Percentiles rank a stretch among this genome's conserved stretches.
Evolutionary conservation across 148 eudicot species (phyloP).

Genomic region (Diospyros kaki): DNA sequence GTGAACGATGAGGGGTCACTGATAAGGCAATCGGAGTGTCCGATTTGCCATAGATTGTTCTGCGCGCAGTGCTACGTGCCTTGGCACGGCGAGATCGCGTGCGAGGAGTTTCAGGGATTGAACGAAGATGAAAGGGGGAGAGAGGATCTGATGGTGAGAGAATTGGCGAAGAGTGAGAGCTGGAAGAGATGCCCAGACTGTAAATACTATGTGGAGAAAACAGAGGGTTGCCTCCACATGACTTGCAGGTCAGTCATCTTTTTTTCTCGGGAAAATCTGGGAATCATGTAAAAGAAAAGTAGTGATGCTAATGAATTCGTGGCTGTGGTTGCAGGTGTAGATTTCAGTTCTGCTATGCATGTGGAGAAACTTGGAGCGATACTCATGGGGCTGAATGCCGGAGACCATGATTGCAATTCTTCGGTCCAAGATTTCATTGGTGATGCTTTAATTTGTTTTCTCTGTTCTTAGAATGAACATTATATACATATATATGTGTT

Average conservation of each 20-base stretch:
- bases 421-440: too few species aligned
- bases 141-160: slow-evolving; percentile 45
- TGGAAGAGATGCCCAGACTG: slow-evolving; percentile 60
- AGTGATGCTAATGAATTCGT: background rate
- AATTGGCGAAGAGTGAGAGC: slow-evolving; percentile 44
- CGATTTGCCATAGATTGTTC: slow-evolving; percentile 40
- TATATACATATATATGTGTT: too few species aligned
- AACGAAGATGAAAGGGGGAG: slow-evolving; percentile 28
- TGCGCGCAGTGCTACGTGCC: slow-evolving; percentile 49
- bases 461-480: too few species aligned
- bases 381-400: slow-evolving; percentile 11
- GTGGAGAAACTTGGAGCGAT: slow-evolving; percentile 25
- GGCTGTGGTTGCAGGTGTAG: slow-evolving; percentile 25
- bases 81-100: slow-evolving; percentile 50
- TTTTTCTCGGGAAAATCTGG: background rate
- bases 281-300: too few species aligned
- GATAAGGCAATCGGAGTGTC: slow-evolving; percentile 36
- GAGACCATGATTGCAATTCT: too few species aligned
- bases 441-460: too few species aligned
- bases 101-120: slow-evolving; percentile 42
- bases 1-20: slow-evolving; percentile 6
- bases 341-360: slow-evolving; percentile 34
- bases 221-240: slow-evolving; percentile 53
- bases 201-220: slow-evolving; percentile 43
- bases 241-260: slow-evolving; percentile 34